These are phyloP conservation scores for Trichocladium antarcticum DNA, from an alignment of 495 filamentous ascomycete species.

Conservation along the genomic window DNA sequence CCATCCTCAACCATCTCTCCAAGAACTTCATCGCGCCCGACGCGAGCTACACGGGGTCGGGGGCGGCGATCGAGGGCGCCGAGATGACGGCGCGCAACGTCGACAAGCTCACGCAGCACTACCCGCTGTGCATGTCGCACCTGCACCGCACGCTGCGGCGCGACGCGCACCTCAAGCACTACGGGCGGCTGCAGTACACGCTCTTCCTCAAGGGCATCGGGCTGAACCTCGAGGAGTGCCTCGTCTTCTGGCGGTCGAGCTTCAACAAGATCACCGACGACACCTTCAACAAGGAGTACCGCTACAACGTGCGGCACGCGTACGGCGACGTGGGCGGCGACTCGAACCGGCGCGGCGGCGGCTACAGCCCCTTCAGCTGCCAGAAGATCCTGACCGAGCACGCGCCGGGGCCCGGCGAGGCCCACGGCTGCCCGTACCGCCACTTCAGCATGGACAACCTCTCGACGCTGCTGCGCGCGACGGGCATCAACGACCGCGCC, in stretches of 20 bases:
- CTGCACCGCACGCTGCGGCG: slow-evolving; percentile 73
- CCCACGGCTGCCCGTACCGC: slow-evolving; percentile 90
- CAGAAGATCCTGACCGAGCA: slow-evolving; percentile 87
- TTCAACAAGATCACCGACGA: slow-evolving; percentile 85
- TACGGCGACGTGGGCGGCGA: slow-evolving; percentile 97
- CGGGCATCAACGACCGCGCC: slow-evolving; percentile 66
- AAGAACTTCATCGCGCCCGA: slow-evolving; percentile 90
- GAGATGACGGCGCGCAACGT: slow-evolving; percentile 67
- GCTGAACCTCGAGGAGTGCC: slow-evolving; percentile 76
- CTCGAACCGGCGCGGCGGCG: slow-evolving; percentile 66
- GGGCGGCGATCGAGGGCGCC: slow-evolving; percentile 45
- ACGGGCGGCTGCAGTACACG: slow-evolving; percentile 85
- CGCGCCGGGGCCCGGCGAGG: slow-evolving; percentile 70
- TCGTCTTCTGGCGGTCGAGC: slow-evolving; percentile 83
- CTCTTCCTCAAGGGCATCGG: slow-evolving; percentile 98
- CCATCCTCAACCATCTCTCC: slow-evolving; percentile 84
- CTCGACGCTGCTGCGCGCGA: slow-evolving; percentile 54
- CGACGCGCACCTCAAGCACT: slow-evolving; percentile 85
- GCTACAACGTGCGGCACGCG: slow-evolving; percentile 86
- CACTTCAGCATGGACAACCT: slow-evolving; percentile 87
- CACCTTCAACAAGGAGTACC: slow-evolving; percentile 87
- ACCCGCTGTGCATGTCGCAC: slow-evolving; percentile 90
- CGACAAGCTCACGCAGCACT: slow-evolving; percentile 71
- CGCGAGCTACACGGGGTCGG: slow-evolving; percentile 53
- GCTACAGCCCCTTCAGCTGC: slow-evolving; percentile 84